Evolutionary conservation across 306 rosid species (phyloP).

Genomic region (Herpetospermum pedunculosum): DNA sequence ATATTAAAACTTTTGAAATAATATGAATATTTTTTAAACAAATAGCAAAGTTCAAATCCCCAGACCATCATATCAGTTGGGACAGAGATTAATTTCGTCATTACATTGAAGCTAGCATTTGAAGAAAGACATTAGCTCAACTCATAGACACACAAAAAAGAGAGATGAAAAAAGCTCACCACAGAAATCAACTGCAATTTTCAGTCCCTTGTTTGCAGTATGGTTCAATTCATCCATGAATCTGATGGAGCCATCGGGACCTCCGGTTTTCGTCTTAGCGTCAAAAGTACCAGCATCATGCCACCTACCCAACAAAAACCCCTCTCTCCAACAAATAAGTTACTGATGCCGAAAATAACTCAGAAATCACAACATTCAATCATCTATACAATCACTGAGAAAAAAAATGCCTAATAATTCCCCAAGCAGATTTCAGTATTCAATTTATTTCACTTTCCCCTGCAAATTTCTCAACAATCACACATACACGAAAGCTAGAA

Average conservation of each 20-base stretch:
- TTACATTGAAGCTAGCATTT: neutral
- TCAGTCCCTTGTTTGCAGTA: constrained; percentile 45
- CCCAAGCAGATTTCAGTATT: neutral
- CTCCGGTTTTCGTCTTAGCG: constrained; percentile 49
- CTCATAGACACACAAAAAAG: neutral
- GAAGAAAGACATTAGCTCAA: neutral
- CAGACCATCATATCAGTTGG: neutral
- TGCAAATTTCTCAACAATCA: neutral
- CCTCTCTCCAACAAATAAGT: neutral
- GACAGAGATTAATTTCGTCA: neutral
- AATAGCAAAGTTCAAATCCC: no score
- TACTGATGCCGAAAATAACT: no score
- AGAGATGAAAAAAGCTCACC: constrained; percentile 23
- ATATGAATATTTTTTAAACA: no score
- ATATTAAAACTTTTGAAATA: no score
- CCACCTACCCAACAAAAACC: constrained; percentile 39
- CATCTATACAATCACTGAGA: neutral
- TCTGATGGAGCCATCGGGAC: constrained; percentile 81
- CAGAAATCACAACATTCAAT: neutral
- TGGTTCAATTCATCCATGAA: constrained; percentile 37
- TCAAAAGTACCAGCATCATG: constrained; percentile 84
- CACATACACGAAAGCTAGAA: neutral
- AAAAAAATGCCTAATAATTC: neutral
- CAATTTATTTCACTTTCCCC: neutral
- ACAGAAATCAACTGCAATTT: constrained; percentile 50